Evolutionary conservation across 2,329 filamentous ascomycete species (phyloP), one percentile per base, ranked within the genome.

Genomic region (Pestalotiopsis sp.): DNA sequence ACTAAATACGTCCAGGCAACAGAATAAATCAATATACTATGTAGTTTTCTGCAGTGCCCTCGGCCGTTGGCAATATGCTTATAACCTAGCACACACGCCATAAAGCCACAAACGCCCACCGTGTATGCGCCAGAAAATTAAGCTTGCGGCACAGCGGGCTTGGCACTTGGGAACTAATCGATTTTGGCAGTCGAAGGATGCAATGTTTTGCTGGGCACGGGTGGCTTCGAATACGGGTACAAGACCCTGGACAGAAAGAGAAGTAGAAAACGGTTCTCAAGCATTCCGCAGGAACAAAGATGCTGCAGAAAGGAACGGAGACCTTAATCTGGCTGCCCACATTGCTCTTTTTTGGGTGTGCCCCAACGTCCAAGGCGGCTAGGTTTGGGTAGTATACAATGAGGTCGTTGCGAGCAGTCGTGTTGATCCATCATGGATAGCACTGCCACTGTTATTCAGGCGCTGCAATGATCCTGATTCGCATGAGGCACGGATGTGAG

Each of bases 1-100:
- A 52, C 7, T n/a, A 52, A 52, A n/a, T n/a, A 20, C 25, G 56
- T 23, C 31, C 41, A 68, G 66, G 66, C 66, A 58, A 49, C 66
- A 65, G 27, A 45, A 68, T 68, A 65, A 64, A 68, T 31, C 27
- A 31, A 31, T 31, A 6, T 31, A 31, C 27, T 31, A 31, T 7
- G 27, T 4, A n/a, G 36, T 12, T 27, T 36, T 27, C 27, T 31
- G 27, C 25, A 49, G 25, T 27, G 36, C n/a, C 58, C 17, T 31
- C 7, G 20, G 58, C 25, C 5, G 23, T 12, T 31, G 27, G 27
- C 7, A 31, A 7, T 9, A 31, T 31, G 27, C 27, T 31, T 31
- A 31, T 31, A 7, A 31, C 27, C 27, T 31, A 31, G 27, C 27
- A 31, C 27, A 31, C 27, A 31, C 27, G 27, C 27, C 27, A 31